Evolutionary conservation across 2,329 filamentous ascomycete genomes (phyloP).

Genomic region (Fusarium keratoplasticum): DNA sequence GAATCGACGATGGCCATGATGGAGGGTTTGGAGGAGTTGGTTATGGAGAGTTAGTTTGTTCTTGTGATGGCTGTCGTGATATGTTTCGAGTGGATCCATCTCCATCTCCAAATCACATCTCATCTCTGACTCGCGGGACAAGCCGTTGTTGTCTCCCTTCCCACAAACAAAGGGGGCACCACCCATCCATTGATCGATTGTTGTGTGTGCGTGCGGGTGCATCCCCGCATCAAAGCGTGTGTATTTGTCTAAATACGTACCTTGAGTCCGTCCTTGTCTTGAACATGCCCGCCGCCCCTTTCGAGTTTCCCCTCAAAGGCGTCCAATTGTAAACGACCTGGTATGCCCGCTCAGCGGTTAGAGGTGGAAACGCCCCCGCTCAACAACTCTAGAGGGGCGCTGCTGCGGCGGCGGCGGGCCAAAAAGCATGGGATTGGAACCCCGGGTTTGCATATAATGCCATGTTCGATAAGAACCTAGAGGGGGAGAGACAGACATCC

Average conservation of each 20-base stretch:
- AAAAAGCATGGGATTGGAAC: too few relatives aligned
- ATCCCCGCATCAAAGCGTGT: not conserved
- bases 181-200: not conserved
- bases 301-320: not conserved
- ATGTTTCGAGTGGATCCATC: not conserved
- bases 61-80: not conserved
- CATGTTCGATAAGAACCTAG: not conserved
- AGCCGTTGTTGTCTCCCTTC: not conserved
- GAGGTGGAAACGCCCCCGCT: not conserved
- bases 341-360: not conserved
- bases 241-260: not conserved
- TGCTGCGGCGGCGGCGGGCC: too few relatives aligned
- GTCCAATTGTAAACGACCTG: not conserved
- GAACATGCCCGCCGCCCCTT: not conserved
- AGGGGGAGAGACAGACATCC: not conserved
- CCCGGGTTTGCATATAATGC: not conserved
- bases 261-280: not conserved
- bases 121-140: not conserved
- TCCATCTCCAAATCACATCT: not conserved
- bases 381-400: not conserved
- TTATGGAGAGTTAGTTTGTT: not conserved
- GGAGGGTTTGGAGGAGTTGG: not conserved
- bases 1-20: not conserved
- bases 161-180: not conserved
- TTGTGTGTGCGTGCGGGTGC: not conserved